Evolutionary conservation across 2,329 filamentous ascomycete genomes (phyloP).

Genomic region (Hysterium pulicare): DNA sequence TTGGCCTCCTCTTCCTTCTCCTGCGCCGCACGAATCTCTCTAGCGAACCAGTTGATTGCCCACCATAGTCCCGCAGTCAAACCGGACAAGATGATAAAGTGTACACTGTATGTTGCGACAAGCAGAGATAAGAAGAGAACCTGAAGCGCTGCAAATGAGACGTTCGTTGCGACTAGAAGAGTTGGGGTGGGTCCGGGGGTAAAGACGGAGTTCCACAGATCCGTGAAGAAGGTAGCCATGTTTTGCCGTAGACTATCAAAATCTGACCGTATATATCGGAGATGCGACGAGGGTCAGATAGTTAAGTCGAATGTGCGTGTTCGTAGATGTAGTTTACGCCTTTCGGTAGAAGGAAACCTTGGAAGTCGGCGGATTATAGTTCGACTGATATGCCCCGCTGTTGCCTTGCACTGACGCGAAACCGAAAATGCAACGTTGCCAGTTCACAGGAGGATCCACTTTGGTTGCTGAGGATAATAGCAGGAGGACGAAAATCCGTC

Average conservation of each 20-base stretch:
- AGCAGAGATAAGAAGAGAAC: slow-evolving; percentile 72
- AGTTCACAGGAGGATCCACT: too few relatives aligned
- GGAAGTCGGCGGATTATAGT: too few relatives aligned
- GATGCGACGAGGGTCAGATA: background rate
- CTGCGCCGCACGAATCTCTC: slow-evolving; percentile 54
- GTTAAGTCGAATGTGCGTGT: background rate
- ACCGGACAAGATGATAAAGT: slow-evolving; percentile 78
- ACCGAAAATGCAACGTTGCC: too few relatives aligned
- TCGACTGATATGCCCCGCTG: too few relatives aligned
- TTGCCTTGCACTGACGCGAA: too few relatives aligned
- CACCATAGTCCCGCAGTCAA: slow-evolving; percentile 84
- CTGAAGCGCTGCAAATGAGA: slow-evolving; percentile 82
- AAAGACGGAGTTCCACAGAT: slow-evolving; percentile 91
- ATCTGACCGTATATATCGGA: too few relatives aligned
- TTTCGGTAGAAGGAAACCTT: too few relatives aligned
- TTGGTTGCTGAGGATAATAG: too few relatives aligned
- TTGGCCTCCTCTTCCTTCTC: slow-evolving; percentile 50
- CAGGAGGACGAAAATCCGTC: too few relatives aligned
- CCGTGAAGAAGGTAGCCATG: slow-evolving; percentile 58
- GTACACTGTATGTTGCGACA: slow-evolving; percentile 77
- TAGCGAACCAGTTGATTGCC: slow-evolving; percentile 95
- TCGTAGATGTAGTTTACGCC: background rate
- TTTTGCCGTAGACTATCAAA: too few relatives aligned
- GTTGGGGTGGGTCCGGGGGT: slow-evolving; percentile 85
- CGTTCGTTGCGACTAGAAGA: slow-evolving; percentile 85